phyloP scores from a whole-genome alignment of 2,329 filamentous ascomycete species.

The Chaetomium olivaceum region DNA sequence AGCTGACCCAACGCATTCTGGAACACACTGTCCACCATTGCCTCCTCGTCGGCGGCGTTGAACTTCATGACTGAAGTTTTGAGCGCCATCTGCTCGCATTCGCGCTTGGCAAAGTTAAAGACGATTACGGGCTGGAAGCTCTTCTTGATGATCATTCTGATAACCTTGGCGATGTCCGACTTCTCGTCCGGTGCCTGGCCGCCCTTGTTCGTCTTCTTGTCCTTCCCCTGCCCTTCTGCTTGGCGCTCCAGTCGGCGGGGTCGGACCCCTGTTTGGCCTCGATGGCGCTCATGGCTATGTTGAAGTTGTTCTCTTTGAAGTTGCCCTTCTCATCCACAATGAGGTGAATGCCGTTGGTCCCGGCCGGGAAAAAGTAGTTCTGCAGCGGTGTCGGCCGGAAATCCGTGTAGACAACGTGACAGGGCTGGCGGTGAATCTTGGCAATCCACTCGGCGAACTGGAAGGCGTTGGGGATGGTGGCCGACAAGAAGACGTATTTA shows the following conservation, averaged over 20 bases:
- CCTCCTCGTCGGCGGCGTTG: constrained; percentile 94
- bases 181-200: constrained; percentile 65
- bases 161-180: constrained; percentile 93
- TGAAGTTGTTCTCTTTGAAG: constrained; percentile 97
- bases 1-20: constrained; percentile 88
- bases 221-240: constrained; percentile 81
- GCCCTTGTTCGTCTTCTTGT: constrained; percentile 89
- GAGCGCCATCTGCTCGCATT: constrained; percentile 88
- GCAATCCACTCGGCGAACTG: constrained; percentile 99
- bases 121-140: constrained; percentile 98
- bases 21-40: constrained; percentile 92
- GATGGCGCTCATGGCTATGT: constrained; percentile 89
- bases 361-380: constrained; percentile 95
- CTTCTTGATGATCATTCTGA: constrained; percentile 98
- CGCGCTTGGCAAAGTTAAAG: constrained; percentile 98
- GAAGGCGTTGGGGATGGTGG: constrained; percentile 97
- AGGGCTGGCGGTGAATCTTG: constrained; percentile 96
- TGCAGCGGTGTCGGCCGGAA: constrained; percentile 95
- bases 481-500: constrained; percentile 95
- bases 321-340: constrained; percentile 96
- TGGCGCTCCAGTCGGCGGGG: constrained; percentile 74
- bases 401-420: constrained; percentile 98
- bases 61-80: constrained; percentile 85
- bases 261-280: constrained; percentile 86
- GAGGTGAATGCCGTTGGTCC: constrained; percentile 88